Conservation (phyloP, 2,329 filamentous ascomycete species). For the Aschersonia sp. region DNA sequence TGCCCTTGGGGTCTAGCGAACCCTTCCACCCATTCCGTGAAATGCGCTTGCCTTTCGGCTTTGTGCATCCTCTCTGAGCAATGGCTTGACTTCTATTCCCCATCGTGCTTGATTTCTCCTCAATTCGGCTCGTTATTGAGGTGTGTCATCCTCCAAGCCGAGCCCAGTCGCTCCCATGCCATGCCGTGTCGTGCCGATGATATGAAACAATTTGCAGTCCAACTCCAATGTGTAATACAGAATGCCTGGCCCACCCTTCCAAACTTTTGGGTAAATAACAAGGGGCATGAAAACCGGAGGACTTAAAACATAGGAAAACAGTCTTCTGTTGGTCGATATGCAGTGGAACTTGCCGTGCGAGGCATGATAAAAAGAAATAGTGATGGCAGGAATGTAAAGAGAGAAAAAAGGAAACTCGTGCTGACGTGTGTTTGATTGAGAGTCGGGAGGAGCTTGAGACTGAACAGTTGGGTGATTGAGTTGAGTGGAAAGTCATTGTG, state of each 20-base stretch:
- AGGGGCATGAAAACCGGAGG: neutral
- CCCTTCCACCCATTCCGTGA: neutral
- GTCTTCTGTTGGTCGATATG: neutral
- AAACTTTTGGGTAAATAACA: neutral
- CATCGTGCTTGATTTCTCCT: neutral
- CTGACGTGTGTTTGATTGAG: too few relatives aligned
- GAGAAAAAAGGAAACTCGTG: too few relatives aligned
- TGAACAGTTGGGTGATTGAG: too few relatives aligned
- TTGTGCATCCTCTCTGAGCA: neutral
- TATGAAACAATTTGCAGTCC: conserved; percentile 2
- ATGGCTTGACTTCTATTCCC: neutral
- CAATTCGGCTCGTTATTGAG: neutral
- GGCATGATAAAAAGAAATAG: too few relatives aligned
- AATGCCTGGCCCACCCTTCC: conserved; percentile 4
- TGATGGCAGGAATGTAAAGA: too few relatives aligned
- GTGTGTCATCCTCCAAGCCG: neutral
- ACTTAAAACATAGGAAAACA: neutral
- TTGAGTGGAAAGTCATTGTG: too few relatives aligned
- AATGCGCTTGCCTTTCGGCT: neutral
- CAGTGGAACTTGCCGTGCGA: too few relatives aligned
- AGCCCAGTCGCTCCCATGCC: neutral
- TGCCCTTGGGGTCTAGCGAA: too few relatives aligned
- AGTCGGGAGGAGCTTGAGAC: too few relatives aligned
- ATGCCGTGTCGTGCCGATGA: neutral
- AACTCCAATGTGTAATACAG: conserved; percentile 18